Conservation (phyloP, 2,329 filamentous ascomycete genomes). For the Aspergillus sp. region DNA sequence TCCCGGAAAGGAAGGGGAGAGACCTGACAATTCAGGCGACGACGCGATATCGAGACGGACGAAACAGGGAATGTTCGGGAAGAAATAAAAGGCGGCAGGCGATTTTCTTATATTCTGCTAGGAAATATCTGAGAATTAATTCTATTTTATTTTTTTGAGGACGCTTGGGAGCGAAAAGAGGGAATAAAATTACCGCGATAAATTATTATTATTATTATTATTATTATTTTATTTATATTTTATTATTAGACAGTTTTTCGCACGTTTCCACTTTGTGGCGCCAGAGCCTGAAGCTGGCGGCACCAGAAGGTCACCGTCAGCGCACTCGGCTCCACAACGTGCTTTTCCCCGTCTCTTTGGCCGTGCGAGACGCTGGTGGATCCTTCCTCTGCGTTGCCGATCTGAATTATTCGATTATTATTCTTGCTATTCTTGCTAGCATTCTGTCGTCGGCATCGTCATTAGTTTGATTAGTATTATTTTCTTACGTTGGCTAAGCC, state of each 20-base stretch:
- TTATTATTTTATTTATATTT: constrained; percentile 9
- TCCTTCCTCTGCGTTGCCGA: constrained; percentile 26
- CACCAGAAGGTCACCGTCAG: constrained; percentile 35
- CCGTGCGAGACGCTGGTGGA: constrained; percentile 27
- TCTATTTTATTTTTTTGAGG: too few species aligned
- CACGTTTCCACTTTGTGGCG: constrained; percentile 22
- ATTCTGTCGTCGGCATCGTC: constrained; percentile 4
- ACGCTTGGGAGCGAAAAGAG: too few species aligned
- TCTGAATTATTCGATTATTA: constrained; percentile 25
- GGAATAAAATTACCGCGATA: background rate
- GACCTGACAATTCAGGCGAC: background rate
- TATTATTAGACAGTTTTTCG: constrained; percentile 6
- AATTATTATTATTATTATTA: constrained; percentile 1
- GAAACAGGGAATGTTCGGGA: background rate
- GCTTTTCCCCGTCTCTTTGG: constrained; percentile 30
- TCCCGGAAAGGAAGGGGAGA: too few species aligned
- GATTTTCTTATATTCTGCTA: too few species aligned
- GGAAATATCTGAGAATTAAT: too few species aligned
- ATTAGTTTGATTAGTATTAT: background rate
- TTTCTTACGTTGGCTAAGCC: background rate
- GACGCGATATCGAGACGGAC: constrained; percentile 1
- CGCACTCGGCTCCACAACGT: constrained; percentile 33
- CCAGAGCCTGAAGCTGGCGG: constrained; percentile 25
- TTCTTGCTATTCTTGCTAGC: background rate
- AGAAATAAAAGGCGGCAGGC: background rate